A percentile compares a stretch with the other conserved stretches of the same genome.
Conservation (phyloP, 257 asterid genomes). For the Lycium ferocissimum region DNA sequence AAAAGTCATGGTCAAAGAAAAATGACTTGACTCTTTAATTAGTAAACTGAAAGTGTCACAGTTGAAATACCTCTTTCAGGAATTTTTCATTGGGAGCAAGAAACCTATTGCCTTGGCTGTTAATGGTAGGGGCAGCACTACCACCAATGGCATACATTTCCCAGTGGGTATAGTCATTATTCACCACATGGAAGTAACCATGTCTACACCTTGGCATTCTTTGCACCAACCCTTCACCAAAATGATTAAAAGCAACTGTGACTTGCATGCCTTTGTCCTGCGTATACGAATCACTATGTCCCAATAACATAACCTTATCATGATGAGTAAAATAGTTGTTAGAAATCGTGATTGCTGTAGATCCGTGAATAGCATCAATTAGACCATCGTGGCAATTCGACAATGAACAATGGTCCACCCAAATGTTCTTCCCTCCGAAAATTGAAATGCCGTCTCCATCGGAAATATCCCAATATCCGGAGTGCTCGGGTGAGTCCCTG, state of each 20-base stretch:
- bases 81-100: constrained; percentile 63
- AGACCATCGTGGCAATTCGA: constrained; percentile 77
- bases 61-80: constrained; percentile 57
- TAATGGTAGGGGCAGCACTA: constrained; percentile 83
- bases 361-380: constrained; percentile 78
- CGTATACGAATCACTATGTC: constrained; percentile 63
- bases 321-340: constrained; percentile 80
- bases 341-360: constrained; percentile 77
- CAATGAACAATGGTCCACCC: constrained; percentile 84
- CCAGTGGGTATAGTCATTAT: constrained; percentile 91
- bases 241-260: constrained; percentile 82
- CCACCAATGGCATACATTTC: constrained; percentile 94
- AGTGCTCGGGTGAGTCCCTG: constrained; percentile 66
- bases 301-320: constrained; percentile 84
- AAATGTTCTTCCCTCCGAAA: constrained; percentile 54
- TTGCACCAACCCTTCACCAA: constrained; percentile 86
- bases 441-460: constrained; percentile 81
- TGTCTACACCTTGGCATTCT: constrained; percentile 98
- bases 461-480: constrained; percentile 66
- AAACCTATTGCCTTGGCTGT: constrained; percentile 85
- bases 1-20: not conserved
- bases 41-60: not conserved
- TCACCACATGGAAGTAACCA: constrained; percentile 89
- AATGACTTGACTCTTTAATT: not conserved
- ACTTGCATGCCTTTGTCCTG: constrained; percentile 76